Evolutionary conservation across 805 yeast genomes (phyloP).

Genomic region (Metschnikowia lochheadii): DNA sequence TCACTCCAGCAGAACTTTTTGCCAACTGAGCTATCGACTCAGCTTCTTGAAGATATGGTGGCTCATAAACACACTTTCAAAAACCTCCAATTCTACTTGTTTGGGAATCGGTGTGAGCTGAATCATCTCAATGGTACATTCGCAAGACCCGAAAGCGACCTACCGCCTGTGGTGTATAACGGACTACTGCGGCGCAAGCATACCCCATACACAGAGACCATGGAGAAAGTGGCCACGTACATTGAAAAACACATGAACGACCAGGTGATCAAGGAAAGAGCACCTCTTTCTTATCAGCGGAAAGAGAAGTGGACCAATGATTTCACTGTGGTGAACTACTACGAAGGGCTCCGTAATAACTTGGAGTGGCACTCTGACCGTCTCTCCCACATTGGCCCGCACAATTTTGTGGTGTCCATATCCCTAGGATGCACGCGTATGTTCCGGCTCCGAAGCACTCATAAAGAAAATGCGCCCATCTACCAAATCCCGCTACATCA

Average conservation of each 20-base stretch:
- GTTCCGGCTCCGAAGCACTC: conserved; percentile 51
- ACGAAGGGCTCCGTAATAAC: conserved; percentile 44
- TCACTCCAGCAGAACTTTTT: conserved; percentile 49
- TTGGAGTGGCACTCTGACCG: conserved; percentile 79
- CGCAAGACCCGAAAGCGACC: conserved; percentile 16
- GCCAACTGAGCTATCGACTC: conserved; percentile 46
- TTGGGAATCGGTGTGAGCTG: conserved; percentile 58
- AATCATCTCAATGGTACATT: conserved; percentile 44
- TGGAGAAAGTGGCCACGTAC: conserved; percentile 38
- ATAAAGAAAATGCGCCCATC: conserved; percentile 29
- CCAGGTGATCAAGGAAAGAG: conserved; percentile 28
- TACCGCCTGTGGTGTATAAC: conserved; percentile 34
- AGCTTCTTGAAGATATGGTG: conserved; percentile 40
- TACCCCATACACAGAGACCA: conserved; percentile 33
- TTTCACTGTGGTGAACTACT: conserved; percentile 54
- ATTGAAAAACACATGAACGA: conserved; percentile 37
- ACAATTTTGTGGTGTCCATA: conserved; percentile 61
- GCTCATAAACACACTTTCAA: conserved; percentile 38
- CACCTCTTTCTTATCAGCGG: conserved; percentile 35
- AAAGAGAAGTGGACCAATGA: conserved; percentile 47
- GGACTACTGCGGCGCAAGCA: conserved; percentile 32
- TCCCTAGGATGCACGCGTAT: conserved; percentile 69
- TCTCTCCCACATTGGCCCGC: conserved; percentile 68
- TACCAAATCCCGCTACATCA: conserved; percentile 63
- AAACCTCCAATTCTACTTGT: conserved; percentile 51